Evolutionary conservation across 2,329 filamentous ascomycete genomes (phyloP).

Genomic region (Colletotrichum sp.): DNA sequence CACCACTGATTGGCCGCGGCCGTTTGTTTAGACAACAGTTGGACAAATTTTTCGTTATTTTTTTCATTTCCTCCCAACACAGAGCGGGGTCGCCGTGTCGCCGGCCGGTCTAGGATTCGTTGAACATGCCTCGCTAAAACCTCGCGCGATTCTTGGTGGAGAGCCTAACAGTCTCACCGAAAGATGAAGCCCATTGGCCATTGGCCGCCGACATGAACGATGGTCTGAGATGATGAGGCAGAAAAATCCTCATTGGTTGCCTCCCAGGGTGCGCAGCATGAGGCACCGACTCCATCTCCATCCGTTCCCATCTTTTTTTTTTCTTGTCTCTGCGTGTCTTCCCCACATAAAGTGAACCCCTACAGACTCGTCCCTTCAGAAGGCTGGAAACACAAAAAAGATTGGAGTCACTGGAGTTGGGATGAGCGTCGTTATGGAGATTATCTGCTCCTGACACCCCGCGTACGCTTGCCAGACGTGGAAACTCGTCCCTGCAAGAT

Average conservation of each 20-base stretch:
- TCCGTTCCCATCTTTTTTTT: slow-evolving; percentile 2
- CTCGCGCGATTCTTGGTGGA: not conserved
- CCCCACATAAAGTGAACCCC: not conserved
- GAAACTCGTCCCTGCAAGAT: not conserved
- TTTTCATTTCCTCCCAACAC: not conserved
- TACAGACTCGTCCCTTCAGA: not conserved
- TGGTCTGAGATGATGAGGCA: not conserved
- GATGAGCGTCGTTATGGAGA: not conserved
- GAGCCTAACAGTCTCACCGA: not conserved
- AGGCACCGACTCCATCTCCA: not conserved
- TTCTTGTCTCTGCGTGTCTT: not conserved
- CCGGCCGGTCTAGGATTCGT: not conserved
- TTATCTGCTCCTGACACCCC: not conserved
- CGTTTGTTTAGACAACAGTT: not conserved
- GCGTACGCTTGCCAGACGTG: not conserved
- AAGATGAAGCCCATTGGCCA: not conserved
- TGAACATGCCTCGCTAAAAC: not conserved
- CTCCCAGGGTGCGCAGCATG: not conserved
- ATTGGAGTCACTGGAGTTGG: not conserved
- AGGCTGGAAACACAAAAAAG: not conserved
- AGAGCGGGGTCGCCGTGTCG: not conserved
- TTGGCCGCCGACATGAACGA: not conserved
- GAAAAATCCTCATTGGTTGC: not conserved
- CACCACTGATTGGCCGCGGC: not conserved
- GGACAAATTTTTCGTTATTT: not conserved